Percentiles rank a stretch among this genome's conserved stretches.
Evolutionary conservation across 176 grass and related monocot species (phyloP).

Genomic region (Otatea glauca): DNA sequence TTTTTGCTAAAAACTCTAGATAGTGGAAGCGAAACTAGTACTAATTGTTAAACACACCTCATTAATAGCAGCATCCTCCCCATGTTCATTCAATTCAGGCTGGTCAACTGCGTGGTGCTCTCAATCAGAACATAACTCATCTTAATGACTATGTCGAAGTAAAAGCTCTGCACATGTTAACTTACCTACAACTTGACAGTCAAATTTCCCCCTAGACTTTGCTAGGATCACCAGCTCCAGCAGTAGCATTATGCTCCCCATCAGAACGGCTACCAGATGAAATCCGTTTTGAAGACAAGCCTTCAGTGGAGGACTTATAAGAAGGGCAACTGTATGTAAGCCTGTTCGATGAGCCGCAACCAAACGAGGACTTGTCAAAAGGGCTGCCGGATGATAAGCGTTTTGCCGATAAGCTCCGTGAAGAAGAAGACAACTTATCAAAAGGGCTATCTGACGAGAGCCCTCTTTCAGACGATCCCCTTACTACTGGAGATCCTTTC

Average conservation of each 20-base stretch:
- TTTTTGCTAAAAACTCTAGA: background rate
- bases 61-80: constrained; percentile 11
- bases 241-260: constrained; percentile 13
- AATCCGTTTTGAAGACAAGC: constrained; percentile 1
- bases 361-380: too few relatives aligned
- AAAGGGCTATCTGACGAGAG: too few relatives aligned
- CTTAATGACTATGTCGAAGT: constrained; percentile 8
- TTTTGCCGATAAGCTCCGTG: too few relatives aligned
- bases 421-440: too few relatives aligned
- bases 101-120: constrained; percentile 39
- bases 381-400: too few relatives aligned
- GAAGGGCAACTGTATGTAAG: too few relatives aligned
- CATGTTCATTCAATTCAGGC: constrained; percentile 1
- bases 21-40: background rate
- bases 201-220: constrained; percentile 27
- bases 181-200: constrained; percentile 21
- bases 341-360: too few relatives aligned
- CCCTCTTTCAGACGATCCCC: too few relatives aligned
- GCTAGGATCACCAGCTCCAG: background rate
- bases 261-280: constrained; percentile 36
- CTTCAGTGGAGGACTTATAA: constrained; percentile 25
- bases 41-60: constrained; percentile 31
- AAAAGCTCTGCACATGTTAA: constrained; percentile 30
- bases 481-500: too few relatives aligned
- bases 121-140: constrained; percentile 39